A percentile compares a stretch with the other conserved stretches of the same genome.
phyloP scores from a whole-genome alignment of 2,329 filamentous ascomycete species.

The Stagonosporopsis chrysanthemi region DNA sequence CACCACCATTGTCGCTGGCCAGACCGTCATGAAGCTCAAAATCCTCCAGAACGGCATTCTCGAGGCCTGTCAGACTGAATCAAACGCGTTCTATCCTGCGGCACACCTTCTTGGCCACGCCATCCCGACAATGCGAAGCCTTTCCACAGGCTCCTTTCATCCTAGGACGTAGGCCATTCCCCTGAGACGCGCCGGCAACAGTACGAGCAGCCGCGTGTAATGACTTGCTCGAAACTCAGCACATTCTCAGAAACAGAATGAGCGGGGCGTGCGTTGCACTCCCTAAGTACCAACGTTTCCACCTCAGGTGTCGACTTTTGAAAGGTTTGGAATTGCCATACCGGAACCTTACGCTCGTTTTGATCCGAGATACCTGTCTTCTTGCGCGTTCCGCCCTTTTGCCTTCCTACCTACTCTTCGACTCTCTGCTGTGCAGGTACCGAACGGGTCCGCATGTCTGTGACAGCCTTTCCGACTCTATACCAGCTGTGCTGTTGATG shows the following conservation, averaged over 20 bases:
- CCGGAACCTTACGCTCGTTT: conserved; percentile 40
- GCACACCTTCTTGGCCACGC: conserved; percentile 29
- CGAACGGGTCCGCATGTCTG: conserved; percentile 47
- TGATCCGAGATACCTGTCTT: conserved; percentile 32
- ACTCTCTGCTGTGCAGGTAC: conserved; percentile 48
- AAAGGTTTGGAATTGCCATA: conserved; percentile 43
- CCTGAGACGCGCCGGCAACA: conserved; percentile 33
- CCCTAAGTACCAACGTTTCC: conserved; percentile 36
- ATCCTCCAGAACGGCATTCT: conserved; percentile 25
- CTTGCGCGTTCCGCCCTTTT: conserved; percentile 20
- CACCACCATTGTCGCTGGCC: conserved; percentile 40
- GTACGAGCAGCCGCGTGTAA: conserved; percentile 40
- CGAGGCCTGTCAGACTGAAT: conserved; percentile 33
- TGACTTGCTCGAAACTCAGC: conserved; percentile 33
- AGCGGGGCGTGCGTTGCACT: conserved; percentile 30
- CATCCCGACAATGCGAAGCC: conserved; percentile 37
- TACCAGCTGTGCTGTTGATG: conserved; percentile 48
- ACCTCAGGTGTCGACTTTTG: conserved; percentile 39
- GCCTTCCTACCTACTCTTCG: conserved; percentile 30
- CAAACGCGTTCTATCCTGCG: conserved; percentile 22
- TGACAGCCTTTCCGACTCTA: conserved; percentile 32
- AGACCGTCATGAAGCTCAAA: conserved; percentile 47
- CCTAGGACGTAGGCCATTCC: conserved; percentile 20
- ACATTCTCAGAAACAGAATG: conserved; percentile 41
- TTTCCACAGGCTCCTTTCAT: conserved; percentile 30